Percentiles rank a stretch among this genome's conserved stretches.
Evolutionary conservation across 371 early-diverging fungal genomes (phyloP).

Genomic region (Mortierella sp.): DNA sequence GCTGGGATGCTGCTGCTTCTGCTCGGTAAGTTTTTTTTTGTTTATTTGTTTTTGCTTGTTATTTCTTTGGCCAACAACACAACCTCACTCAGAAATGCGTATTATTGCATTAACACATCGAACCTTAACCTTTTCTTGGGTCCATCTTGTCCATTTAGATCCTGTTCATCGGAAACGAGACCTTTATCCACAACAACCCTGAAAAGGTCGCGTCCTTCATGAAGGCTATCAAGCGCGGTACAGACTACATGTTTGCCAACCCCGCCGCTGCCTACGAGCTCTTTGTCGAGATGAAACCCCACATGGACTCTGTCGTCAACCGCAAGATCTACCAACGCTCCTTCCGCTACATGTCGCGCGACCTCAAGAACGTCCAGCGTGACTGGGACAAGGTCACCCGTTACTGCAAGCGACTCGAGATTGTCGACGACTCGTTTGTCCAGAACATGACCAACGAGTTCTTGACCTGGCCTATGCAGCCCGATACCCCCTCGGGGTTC

Average conservation of each 20-base stretch:
- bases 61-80: background rate
- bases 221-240: conserved; percentile 67
- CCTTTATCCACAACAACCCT: conserved; percentile 69
- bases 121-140: background rate
- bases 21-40: conserved; percentile 61
- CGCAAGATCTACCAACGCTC: conserved; percentile 76
- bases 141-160: conserved; percentile 53
- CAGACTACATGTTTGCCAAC: conserved; percentile 67
- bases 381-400: conserved; percentile 81
- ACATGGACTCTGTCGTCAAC: conserved; percentile 66
- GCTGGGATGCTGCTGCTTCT: conserved; percentile 78
- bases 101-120: background rate
- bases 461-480: conserved; percentile 61
- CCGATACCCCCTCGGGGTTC: conserved; percentile 60
- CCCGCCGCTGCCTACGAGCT: conserved; percentile 67
- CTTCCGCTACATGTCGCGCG: conserved; percentile 73
- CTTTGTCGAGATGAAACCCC: conserved; percentile 74
- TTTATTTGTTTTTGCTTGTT: background rate
- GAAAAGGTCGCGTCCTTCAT: conserved; percentile 71
- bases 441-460: conserved; percentile 77
- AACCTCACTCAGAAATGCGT: background rate
- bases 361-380: conserved; percentile 73
- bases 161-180: conserved; percentile 76
- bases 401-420: conserved; percentile 72
- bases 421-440: conserved; percentile 66